Evolutionary conservation across 495 filamentous ascomycete genomes (phyloP).

Genomic region (Podospora australis): DNA sequence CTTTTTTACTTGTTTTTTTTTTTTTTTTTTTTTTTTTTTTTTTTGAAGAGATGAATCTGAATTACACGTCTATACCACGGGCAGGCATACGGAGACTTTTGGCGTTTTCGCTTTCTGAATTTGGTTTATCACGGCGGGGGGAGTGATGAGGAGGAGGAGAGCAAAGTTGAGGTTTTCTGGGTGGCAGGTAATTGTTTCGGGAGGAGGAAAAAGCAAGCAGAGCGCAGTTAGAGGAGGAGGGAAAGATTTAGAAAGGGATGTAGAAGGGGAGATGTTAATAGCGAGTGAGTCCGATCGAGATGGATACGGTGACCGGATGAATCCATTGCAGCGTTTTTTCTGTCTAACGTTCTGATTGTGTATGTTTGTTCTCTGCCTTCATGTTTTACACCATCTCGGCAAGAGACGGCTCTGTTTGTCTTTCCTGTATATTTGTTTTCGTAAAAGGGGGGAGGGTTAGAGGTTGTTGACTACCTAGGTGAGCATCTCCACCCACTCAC

Average conservation of each 20-base stretch:
- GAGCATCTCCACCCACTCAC: no score
- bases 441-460: no score
- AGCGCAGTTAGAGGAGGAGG: not conserved
- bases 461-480: no score
- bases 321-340: no score
- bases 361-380: no score
- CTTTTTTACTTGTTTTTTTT: not conserved
- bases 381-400: no score
- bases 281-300: not conserved
- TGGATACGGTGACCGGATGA: no score
- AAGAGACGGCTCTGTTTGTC: no score
- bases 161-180: no score
- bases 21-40: not conserved
- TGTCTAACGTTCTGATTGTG: no score
- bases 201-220: not conserved
- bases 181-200: no score
- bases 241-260: not conserved
- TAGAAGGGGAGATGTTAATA: not conserved
- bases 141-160: not conserved
- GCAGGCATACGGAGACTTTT: not conserved
- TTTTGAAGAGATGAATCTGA: not conserved
- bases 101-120: not conserved
- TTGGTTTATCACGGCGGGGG: not conserved
- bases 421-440: no score
- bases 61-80: not conserved